Conservation (phyloP, 2,329 filamentous ascomycete genomes). For the Microdochium trichocladiopsis region DNA sequence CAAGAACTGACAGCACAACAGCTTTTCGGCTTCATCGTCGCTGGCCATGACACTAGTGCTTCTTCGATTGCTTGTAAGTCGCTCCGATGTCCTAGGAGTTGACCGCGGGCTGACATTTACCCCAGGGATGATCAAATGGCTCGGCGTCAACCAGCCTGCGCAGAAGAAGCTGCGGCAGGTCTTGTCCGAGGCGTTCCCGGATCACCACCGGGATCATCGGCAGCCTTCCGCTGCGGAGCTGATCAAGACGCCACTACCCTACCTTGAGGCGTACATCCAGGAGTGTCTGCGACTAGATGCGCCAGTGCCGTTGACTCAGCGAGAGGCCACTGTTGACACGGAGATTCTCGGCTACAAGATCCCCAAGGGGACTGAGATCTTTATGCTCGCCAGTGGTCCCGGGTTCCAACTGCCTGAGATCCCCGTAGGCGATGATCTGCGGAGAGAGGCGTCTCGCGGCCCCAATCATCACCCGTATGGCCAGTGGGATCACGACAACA, state of each 20-base stretch:
- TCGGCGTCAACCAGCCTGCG: conserved; percentile 6
- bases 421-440: conserved; percentile 27
- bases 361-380: conserved; percentile 59
- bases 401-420: conserved; percentile 43
- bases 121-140: conserved; percentile 10
- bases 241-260: conserved; percentile 43
- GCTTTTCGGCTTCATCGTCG: conserved; percentile 18
- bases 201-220: conserved; percentile 3
- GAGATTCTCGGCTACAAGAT: conserved; percentile 58
- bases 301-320: conserved; percentile 65
- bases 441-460: conserved; percentile 43
- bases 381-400: conserved; percentile 27
- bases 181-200: conserved; percentile 6
- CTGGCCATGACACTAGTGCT: conserved; percentile 17
- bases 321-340: conserved; percentile 58
- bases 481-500: conserved; percentile 52
- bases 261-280: conserved; percentile 71
- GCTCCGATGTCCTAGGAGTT: not conserved
- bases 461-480: conserved; percentile 43
- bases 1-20: conserved; percentile 1
- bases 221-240: conserved; percentile 8
- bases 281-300: conserved; percentile 70
- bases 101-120: not conserved
- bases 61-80: conserved; percentile 10
- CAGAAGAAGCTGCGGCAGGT: conserved; percentile 8